Evolutionary conservation across 257 asterid species (phyloP), one percentile per base, ranked within the genome.

Genomic region (Sherardia arvensis): DNA sequence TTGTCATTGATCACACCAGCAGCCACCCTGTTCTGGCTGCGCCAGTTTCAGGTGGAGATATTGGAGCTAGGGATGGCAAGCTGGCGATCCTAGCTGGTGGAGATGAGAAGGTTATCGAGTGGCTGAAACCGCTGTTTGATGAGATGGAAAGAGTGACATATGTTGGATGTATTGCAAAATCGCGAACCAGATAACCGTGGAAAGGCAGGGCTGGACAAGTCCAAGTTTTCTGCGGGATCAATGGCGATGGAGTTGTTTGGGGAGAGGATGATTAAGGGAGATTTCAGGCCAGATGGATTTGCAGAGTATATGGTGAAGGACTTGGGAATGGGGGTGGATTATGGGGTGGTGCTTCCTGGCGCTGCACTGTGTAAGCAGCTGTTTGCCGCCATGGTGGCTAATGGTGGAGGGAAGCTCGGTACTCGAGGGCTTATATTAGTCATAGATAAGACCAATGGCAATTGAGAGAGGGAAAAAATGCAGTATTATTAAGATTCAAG

Each of bases 291-390:
- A 0, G 98, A 96, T 23, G 96, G 84, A 0, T 87, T 87, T 30
- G 84, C 87, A 0, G 95, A 91, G 78, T 91, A 91, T 60, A 83
- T 91, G 91, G 96, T 91, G 72, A 91, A 91, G 80, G 98, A 91
- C 72, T 69, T 91, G 79, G 98, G 98, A 27, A 80, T 91, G 90
- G 98, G 84, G 38, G 77, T 81, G 69, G 87, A 84, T 73, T 79
- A 30, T 8, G 92, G 53, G 38, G 87, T 77, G 79, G 95, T 83
- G 57, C 70, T 86, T 78, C 96, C 95, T 1, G 98, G 95, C 64
- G 94, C 98, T 66, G 85, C 90, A 34, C 30, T 88, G 82, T 68
- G 83, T 9, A 88, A 91, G 78, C 95, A 91, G 79, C 12, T 91
- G 82, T 91, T 83, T 76, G 53, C 85, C 0, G 84, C 81, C 15